These are phyloP conservation scores for Lentinus brumalis DNA, from an alignment of 768 basidiomycete species.

Conservation along the genomic window DNA sequence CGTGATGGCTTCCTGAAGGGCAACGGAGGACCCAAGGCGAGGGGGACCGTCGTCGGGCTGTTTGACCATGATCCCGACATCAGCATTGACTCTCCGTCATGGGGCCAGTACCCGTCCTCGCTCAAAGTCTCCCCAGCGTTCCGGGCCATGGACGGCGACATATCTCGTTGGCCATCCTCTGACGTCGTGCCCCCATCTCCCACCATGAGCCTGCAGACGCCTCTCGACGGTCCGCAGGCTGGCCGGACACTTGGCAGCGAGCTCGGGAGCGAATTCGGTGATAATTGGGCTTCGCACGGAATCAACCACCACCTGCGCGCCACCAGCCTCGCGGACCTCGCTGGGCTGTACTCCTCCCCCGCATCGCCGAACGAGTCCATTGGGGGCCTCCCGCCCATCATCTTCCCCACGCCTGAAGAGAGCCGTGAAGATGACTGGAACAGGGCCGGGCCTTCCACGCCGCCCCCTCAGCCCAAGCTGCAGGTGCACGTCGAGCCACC, in stretches of 20 bases:
- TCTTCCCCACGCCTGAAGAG: neutral
- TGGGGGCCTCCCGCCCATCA: neutral
- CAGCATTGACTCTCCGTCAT: neutral
- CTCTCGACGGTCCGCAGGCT: slow-evolving; percentile 15
- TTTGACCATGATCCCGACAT: slow-evolving; percentile 42
- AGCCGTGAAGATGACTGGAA: slow-evolving; percentile 1
- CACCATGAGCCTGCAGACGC: slow-evolving; percentile 13
- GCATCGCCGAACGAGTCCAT: slow-evolving; percentile 9
- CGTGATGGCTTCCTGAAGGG: slow-evolving; percentile 13
- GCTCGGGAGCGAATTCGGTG: slow-evolving; percentile 55
- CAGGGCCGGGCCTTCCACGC: slow-evolving; percentile 16
- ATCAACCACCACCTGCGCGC: slow-evolving; percentile 50
- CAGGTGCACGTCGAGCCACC: slow-evolving; percentile 30
- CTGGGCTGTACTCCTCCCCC: slow-evolving; percentile 24
- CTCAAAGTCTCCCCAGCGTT: slow-evolving; percentile 20
- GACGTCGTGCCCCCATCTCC: slow-evolving; percentile 18
- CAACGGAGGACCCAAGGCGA: slow-evolving; percentile 30
- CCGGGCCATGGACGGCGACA: slow-evolving; percentile 9
- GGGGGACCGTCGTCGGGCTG: slow-evolving; percentile 63
- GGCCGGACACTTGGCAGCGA: slow-evolving; percentile 56
- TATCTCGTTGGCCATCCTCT: slow-evolving; percentile 25
- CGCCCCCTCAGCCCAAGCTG: slow-evolving; percentile 19
- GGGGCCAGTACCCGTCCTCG: slow-evolving; percentile 16
- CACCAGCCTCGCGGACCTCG: slow-evolving; percentile 57
- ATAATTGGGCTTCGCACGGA: slow-evolving; percentile 42